phyloP scores from a whole-genome alignment of 129 eudicot species.

The Flaveria linearis region DNA sequence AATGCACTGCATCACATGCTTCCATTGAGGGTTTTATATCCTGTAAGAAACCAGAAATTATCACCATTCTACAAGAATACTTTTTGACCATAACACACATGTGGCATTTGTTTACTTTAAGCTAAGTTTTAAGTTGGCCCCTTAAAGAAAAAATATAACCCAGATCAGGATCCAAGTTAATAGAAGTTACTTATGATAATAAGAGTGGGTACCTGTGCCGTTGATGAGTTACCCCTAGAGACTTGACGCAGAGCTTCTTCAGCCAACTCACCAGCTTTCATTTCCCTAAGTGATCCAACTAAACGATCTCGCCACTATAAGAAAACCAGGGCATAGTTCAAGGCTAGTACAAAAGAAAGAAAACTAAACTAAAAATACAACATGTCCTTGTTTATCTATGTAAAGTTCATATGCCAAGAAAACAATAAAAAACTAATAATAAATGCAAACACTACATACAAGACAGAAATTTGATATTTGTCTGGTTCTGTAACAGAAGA shows the following conservation, averaged over 20 bases:
- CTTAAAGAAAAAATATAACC: neutral
- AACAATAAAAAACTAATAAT: conserved; percentile 7
- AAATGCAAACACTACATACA: conserved; percentile 9
- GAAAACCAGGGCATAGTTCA: conserved; percentile 17
- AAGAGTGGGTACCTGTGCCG: conserved; percentile 39
- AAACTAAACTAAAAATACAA: conserved; percentile 8
- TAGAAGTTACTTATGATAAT: neutral
- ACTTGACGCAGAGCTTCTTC: conserved; percentile 49
- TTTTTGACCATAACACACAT: neutral
- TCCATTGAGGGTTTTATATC: conserved; percentile 59
- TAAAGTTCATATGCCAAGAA: conserved; percentile 13
- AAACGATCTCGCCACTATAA: conserved; percentile 90
- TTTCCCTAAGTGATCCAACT: conserved; percentile 73
- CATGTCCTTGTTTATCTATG: conserved; percentile 12
- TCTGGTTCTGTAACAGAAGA: neutral
- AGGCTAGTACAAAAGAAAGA: neutral
- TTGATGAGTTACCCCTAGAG: conserved; percentile 34
- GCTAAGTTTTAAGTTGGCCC: neutral
- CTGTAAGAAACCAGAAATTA: conserved; percentile 41
- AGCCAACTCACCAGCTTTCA: conserved; percentile 59
- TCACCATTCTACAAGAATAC: conserved; percentile 18
- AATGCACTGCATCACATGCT: conserved; percentile 35
- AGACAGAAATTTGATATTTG: conserved; percentile 2
- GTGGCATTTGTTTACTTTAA: neutral
- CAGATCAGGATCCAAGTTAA: conserved; percentile 10